Evolutionary conservation across 2,329 filamentous ascomycete genomes (phyloP).

Genomic region (Colletotrichum sansevieriae): DNA sequence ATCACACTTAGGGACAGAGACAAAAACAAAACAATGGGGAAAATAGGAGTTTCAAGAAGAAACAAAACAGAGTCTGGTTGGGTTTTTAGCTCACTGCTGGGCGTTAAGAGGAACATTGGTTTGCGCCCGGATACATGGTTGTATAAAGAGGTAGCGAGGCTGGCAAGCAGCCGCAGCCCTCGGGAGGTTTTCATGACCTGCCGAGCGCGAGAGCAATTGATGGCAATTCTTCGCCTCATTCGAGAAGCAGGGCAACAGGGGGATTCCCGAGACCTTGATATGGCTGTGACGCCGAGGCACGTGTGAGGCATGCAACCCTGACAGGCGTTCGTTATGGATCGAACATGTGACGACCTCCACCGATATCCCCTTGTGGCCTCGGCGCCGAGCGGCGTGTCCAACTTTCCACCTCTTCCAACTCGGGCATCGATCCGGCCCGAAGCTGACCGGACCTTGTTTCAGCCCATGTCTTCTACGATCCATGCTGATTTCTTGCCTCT

Average conservation of each 20-base stretch:
- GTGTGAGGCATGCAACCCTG: constrained; percentile 20
- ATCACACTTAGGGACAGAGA: constrained; percentile 33
- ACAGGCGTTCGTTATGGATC: not conserved
- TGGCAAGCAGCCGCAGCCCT: constrained; percentile 12
- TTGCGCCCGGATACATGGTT: constrained; percentile 25
- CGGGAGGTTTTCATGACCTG: not conserved
- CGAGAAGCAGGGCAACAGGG: not conserved
- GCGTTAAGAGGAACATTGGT: constrained; percentile 31
- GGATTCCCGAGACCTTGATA: not conserved
- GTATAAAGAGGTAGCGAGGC: constrained; percentile 23
- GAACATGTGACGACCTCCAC: not conserved
- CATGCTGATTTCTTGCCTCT: no score
- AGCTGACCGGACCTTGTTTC: no score
- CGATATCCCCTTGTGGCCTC: not conserved
- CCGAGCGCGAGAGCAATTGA: constrained; percentile 30
- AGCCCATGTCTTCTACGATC: no score
- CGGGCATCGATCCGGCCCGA: no score
- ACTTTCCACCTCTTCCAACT: no score
- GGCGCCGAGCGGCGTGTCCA: constrained; percentile 1
- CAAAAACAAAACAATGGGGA: constrained; percentile 31
- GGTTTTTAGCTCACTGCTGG: constrained; percentile 26
- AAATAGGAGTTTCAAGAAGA: constrained; percentile 30
- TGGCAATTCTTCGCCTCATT: constrained; percentile 27
- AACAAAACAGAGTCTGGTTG: constrained; percentile 23
- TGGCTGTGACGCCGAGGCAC: constrained; percentile 14